Evolutionary conservation across 257 asterid genomes (phyloP).

Genomic region (Solanum bulbocastanum): DNA sequence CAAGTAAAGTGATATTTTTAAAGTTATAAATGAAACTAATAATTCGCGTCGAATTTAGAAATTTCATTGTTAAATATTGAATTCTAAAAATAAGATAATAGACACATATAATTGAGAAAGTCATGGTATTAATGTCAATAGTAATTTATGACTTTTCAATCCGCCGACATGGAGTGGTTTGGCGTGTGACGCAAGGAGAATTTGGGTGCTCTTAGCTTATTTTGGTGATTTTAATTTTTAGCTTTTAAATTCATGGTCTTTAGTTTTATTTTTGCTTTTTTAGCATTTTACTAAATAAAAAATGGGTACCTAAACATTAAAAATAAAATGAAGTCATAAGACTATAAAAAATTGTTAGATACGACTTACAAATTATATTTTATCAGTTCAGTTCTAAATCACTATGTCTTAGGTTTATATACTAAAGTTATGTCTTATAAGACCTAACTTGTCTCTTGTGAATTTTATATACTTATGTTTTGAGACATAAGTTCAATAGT

Average conservation of each 20-base stretch:
- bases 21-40: not conserved
- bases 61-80: no score
- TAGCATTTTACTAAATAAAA: not conserved
- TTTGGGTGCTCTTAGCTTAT: not conserved
- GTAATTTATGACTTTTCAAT: not conserved
- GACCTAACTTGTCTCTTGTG: not conserved
- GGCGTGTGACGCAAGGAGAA: not conserved
- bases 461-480: no score
- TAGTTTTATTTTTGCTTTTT: no score
- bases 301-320: not conserved
- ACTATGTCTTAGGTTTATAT: no score
- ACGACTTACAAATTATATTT: not conserved
- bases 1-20: no score
- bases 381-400: no score
- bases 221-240: not conserved
- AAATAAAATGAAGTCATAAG: not conserved
- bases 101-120: not conserved
- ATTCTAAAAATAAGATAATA: no score
- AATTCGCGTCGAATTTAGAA: not conserved
- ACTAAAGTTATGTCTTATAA: not conserved
- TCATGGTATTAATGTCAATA: not conserved
- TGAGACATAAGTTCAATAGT: not conserved
- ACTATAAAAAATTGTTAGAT: rapidly evolving
- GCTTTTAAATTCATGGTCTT: not conserved
- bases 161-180: not conserved